These are phyloP conservation scores for Trichoderma sp. DNA, from an alignment of 2,329 filamentous ascomycete species.

Conservation along the genomic window DNA sequence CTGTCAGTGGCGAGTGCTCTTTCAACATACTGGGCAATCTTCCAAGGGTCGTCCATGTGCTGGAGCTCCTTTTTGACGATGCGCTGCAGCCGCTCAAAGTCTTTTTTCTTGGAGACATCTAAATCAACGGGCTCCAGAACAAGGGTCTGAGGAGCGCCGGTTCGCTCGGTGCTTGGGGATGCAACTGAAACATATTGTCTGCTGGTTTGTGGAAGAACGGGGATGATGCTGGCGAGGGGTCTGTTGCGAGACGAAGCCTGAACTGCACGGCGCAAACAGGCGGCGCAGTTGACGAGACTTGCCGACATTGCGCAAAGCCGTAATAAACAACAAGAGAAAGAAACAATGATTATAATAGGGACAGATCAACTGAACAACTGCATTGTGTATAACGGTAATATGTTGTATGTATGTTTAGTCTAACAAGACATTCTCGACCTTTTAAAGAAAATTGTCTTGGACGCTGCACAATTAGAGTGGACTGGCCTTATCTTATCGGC, in stretches of 20 bases:
- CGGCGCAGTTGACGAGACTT: not conserved
- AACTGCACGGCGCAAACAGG: conserved; percentile 30
- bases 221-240: not conserved
- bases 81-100: conserved; percentile 34
- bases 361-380: not conserved
- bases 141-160: conserved; percentile 28
- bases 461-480: not conserved
- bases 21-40: conserved; percentile 67
- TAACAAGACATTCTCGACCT: too few relatives aligned
- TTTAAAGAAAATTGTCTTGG: not conserved
- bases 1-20: conserved; percentile 58
- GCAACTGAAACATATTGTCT: conserved; percentile 23
- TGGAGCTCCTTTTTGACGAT: conserved; percentile 56
- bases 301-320: not conserved
- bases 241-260: conserved; percentile 21
- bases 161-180: not conserved
- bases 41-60: conserved; percentile 67
- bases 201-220: conserved; percentile 19
- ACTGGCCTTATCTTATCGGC: conserved; percentile 17
- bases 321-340: not conserved
- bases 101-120: conserved; percentile 23
- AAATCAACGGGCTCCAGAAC: conserved; percentile 23
- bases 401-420: not conserved
- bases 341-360: not conserved
- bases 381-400: not conserved